phyloP scores from a whole-genome alignment of 257 asterid genomes.

The Penstemon eatonii region DNA sequence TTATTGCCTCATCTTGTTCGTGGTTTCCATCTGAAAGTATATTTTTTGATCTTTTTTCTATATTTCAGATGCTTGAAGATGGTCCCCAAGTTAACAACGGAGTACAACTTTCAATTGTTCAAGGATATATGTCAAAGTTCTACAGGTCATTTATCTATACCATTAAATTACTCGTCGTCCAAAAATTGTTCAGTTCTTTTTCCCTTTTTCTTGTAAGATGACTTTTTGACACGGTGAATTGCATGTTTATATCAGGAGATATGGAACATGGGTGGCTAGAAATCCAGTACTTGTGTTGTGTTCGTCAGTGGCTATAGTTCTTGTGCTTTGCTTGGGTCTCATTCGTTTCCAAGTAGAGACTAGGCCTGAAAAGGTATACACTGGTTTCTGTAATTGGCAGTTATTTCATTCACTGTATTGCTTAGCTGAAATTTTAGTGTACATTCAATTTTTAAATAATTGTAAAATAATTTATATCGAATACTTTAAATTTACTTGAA shows the following conservation, averaged over 20 bases:
- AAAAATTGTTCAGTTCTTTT: conserved; percentile 21
- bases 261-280: conserved; percentile 99
- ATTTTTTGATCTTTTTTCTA: background rate
- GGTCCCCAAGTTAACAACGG: conserved; percentile 80
- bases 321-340: conserved; percentile 87
- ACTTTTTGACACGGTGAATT: conserved; percentile 31
- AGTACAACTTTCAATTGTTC: conserved; percentile 90
- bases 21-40: background rate
- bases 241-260: conserved; percentile 66
- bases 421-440: background rate
- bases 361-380: conserved; percentile 87
- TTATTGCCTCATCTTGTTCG: background rate
- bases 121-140: conserved; percentile 94
- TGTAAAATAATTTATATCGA: conserved; percentile 8
- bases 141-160: conserved; percentile 58
- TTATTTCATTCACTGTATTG: conserved; percentile 2
- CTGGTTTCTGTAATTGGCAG: background rate
- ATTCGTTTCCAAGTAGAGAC: conserved; percentile 94
- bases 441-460: background rate
- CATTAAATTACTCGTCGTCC: conserved; percentile 20
- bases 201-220: conserved; percentile 19
- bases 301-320: conserved; percentile 69
- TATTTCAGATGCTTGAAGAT: conserved; percentile 86
- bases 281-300: conserved; percentile 81
- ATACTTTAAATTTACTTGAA: conserved; percentile 1